These are phyloP conservation scores for Botrytis squamosa DNA, from an alignment of 2,329 filamentous ascomycete genomes.

Conservation along the genomic window DNA sequence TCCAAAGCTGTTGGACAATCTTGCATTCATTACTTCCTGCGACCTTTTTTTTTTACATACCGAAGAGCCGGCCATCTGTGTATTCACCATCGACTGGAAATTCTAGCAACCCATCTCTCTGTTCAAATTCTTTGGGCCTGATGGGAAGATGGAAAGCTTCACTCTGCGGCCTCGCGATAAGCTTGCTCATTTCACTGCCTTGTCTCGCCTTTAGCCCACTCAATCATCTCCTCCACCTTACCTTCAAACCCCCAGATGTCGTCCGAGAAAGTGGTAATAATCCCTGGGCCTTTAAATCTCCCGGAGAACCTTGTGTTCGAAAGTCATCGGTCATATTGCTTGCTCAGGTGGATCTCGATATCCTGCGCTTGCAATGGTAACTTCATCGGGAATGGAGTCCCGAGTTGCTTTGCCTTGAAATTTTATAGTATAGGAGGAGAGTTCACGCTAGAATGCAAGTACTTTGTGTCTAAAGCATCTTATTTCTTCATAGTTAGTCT, in stretches of 20 bases:
- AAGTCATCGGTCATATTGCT: background rate
- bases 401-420: background rate
- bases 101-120: background rate
- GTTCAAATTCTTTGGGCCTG: background rate
- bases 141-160: background rate
- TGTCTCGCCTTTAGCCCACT: background rate
- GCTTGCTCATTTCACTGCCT: background rate
- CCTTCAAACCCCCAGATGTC: background rate
- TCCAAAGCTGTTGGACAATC: background rate
- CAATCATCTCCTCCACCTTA: background rate
- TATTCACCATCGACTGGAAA: background rate
- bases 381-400: background rate
- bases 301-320: background rate
- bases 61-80: background rate
- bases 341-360: background rate
- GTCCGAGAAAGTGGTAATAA: background rate
- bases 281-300: background rate
- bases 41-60: background rate
- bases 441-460: background rate
- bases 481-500: background rate
- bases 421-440: background rate
- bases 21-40: background rate
- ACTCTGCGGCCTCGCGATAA: background rate
- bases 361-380: background rate
- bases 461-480: background rate